Percentiles rank a stretch among this genome's conserved stretches.
Evolutionary conservation across 495 filamentous ascomycete genomes (phyloP).

Genomic region (Tetracladium setigerum): DNA sequence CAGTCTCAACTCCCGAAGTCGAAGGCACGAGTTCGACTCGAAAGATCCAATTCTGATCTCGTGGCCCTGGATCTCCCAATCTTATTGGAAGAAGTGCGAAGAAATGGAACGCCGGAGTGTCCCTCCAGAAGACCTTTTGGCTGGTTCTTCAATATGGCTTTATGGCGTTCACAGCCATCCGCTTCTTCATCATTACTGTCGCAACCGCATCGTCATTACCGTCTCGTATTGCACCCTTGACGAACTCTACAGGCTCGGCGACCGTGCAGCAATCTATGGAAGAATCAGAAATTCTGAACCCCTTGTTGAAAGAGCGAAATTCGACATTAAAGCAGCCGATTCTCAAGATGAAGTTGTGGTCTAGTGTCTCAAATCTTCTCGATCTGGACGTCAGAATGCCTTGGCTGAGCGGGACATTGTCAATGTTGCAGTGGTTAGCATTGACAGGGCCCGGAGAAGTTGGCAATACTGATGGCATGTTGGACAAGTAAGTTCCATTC

Average conservation of each 20-base stretch:
- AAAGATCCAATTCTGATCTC: slow-evolving; percentile 16
- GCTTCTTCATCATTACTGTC: slow-evolving; percentile 46
- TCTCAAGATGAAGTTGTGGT: slow-evolving; percentile 64
- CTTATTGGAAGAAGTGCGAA: slow-evolving; percentile 8
- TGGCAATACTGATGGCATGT: slow-evolving; percentile 62
- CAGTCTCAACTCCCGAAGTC: slow-evolving; percentile 22
- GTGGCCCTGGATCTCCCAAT: slow-evolving; percentile 36
- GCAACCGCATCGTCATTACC: slow-evolving; percentile 46
- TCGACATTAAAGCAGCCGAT: slow-evolving; percentile 53
- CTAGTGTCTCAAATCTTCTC: slow-evolving; percentile 59
- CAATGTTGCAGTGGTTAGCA: slow-evolving; percentile 63
- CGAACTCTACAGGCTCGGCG: slow-evolving; percentile 7
- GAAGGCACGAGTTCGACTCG: slow-evolving; percentile 19
- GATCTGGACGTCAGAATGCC: slow-evolving; percentile 75
- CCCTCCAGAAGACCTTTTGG: slow-evolving; percentile 48
- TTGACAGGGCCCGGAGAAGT: slow-evolving; percentile 65
- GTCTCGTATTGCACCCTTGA: slow-evolving; percentile 27
- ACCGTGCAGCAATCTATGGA: slow-evolving; percentile 9
- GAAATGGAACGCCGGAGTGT: slow-evolving; percentile 6
- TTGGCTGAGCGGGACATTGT: slow-evolving; percentile 67
- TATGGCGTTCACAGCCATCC: slow-evolving; percentile 54
- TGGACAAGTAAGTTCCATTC: slow-evolving; percentile 74
- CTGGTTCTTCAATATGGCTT: slow-evolving; percentile 60
- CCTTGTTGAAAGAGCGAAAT: slow-evolving; percentile 5
- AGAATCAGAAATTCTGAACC: slow-evolving; percentile 1